These are phyloP conservation scores for Rhynchosporium agropyri DNA, from an alignment of 2,329 filamentous ascomycete genomes.

Conservation along the genomic window DNA sequence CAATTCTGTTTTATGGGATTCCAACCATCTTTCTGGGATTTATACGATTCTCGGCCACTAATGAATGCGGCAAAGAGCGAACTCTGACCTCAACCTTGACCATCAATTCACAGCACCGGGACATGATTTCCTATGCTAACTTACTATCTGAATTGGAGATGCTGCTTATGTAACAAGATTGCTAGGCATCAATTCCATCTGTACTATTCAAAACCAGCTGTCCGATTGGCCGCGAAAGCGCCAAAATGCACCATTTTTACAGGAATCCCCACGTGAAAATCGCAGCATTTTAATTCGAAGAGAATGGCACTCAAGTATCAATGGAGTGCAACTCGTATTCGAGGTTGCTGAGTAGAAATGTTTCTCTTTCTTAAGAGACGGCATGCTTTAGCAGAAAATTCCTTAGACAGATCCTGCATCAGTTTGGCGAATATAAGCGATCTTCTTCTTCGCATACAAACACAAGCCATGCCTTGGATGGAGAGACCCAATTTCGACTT, in stretches of 20 bases:
- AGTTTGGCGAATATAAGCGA: too few species aligned
- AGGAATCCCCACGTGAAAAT: background rate
- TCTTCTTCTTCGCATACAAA: too few species aligned
- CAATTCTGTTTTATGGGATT: background rate
- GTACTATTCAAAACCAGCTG: slow-evolving; percentile 1
- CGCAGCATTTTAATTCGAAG: background rate
- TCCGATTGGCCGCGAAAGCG: slow-evolving; percentile 6
- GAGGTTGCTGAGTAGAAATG: too few species aligned
- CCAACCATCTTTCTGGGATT: background rate
- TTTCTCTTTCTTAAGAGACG: too few species aligned
- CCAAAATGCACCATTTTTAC: slow-evolving; percentile 3
- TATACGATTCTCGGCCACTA: background rate
- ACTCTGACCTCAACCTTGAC: background rate
- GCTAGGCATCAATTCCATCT: background rate
- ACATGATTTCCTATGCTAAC: background rate
- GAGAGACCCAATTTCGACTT: too few species aligned
- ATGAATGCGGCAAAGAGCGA: background rate
- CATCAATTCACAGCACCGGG: background rate
- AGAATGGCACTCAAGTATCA: too few species aligned
- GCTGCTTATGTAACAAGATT: background rate
- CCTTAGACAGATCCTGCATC: too few species aligned
- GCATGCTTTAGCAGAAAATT: too few species aligned
- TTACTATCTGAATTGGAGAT: background rate
- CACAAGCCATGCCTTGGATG: too few species aligned
- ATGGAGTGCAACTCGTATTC: too few species aligned